phyloP scores from a whole-genome alignment of 2,329 filamentous ascomycete genomes.

The Exophiala dermatitidis region DNA sequence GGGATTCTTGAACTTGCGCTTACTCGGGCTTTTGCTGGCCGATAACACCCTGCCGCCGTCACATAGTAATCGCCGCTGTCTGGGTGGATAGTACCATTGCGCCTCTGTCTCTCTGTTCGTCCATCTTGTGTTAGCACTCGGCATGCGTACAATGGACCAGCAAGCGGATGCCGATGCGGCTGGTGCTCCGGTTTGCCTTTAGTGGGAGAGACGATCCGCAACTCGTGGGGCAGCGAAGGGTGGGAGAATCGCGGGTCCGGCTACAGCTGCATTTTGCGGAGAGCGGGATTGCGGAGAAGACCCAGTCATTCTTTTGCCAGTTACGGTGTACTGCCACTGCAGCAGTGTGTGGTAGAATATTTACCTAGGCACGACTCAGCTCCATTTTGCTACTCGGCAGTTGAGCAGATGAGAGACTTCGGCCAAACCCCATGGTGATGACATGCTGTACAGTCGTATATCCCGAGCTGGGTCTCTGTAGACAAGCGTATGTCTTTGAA shows the following conservation, averaged over 20 bases:
- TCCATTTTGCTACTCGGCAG: constrained; percentile 8
- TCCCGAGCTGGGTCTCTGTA: neutral
- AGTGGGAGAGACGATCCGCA: neutral
- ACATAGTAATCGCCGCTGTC: too few relatives aligned
- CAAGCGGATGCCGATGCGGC: too few relatives aligned
- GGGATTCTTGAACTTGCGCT: too few relatives aligned
- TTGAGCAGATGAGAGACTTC: constrained; percentile 6
- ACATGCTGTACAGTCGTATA: neutral
- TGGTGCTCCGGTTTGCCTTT: too few relatives aligned
- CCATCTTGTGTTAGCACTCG: too few relatives aligned
- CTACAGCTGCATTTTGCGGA: neutral
- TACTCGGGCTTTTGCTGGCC: too few relatives aligned
- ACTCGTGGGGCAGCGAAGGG: neutral
- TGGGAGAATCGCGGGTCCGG: neutral
- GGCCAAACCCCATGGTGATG: constrained; percentile 5
- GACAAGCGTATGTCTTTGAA: too few relatives aligned
- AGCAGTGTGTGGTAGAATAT: neutral
- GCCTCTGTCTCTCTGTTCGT: too few relatives aligned
- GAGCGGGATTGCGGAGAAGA: constrained; percentile 10
- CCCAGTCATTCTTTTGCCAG: constrained; percentile 6
- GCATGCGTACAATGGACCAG: too few relatives aligned
- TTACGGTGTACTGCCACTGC: neutral
- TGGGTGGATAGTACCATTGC: too few relatives aligned
- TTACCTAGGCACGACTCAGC: neutral
- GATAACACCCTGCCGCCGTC: too few relatives aligned